Percentiles rank a stretch among this genome's conserved stretches.
These are phyloP conservation scores for Leptographium lundbergii DNA, from an alignment of 2,329 filamentous ascomycete genomes.

Conservation along the genomic window DNA sequence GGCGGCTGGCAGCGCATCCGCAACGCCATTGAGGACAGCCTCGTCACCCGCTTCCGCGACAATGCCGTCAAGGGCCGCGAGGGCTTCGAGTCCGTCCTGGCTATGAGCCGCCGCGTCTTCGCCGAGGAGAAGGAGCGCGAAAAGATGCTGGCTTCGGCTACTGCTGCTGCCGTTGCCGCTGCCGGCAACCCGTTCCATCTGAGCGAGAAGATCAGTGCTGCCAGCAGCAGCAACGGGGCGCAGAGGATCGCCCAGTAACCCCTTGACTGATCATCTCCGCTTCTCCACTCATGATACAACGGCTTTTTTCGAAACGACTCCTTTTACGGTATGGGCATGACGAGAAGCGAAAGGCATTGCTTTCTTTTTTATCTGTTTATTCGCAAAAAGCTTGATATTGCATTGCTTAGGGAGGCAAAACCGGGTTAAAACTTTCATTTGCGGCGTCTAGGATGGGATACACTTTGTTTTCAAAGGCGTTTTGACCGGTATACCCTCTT, in stretches of 20 bases:
- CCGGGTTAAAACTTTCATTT: not conserved
- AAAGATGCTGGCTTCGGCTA: constrained; percentile 13
- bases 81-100: constrained; percentile 88
- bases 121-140: constrained; percentile 70
- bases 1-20: constrained; percentile 96
- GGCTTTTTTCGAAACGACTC: not conserved
- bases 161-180: constrained; percentile 9
- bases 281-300: not conserved
- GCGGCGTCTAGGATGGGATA: not conserved
- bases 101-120: constrained; percentile 86
- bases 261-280: not conserved
- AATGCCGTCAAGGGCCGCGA: constrained; percentile 85
- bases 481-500: not conserved
- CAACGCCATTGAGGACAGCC: constrained; percentile 85
- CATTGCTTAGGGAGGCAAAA: not conserved
- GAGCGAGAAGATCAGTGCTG: not conserved
- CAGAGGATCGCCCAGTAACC: not conserved
- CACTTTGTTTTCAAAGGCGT: not conserved
- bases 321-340: not conserved
- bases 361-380: not conserved
- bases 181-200: constrained; percentile 11
- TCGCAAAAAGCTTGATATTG: not conserved
- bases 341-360: not conserved
- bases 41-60: constrained; percentile 78
- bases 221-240: not conserved